Evolutionary conservation across 2,329 filamentous ascomycete species (phyloP).

Genomic region (Fonsecaea monophora): DNA sequence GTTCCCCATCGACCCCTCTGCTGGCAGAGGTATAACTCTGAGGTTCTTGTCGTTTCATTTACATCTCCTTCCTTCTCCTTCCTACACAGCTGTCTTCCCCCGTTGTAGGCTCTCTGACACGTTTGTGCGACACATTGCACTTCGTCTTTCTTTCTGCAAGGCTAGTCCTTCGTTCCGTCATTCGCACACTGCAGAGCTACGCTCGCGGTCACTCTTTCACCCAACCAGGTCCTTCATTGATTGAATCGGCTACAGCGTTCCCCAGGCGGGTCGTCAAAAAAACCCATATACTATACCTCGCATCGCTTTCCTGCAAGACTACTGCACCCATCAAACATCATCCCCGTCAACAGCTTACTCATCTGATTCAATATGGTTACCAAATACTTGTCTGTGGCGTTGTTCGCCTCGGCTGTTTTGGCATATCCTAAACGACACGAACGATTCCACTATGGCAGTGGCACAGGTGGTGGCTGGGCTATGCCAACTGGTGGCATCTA

Average conservation of each 20-base stretch:
- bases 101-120: conserved; percentile 39
- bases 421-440: conserved; percentile 38
- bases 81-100: conserved; percentile 37
- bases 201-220: conserved; percentile 39
- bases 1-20: conserved; percentile 18
- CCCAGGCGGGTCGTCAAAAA: conserved; percentile 32
- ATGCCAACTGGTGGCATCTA: conserved; percentile 28
- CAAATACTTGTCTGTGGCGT: conserved; percentile 36
- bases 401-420: conserved; percentile 37
- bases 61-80: conserved; percentile 26
- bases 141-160: conserved; percentile 39
- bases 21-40: conserved; percentile 33
- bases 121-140: conserved; percentile 43
- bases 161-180: conserved; percentile 39
- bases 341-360: conserved; percentile 21
- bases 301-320: conserved; percentile 15
- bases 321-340: not conserved
- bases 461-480: conserved; percentile 24
- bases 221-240: conserved; percentile 36
- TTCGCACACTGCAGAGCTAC: conserved; percentile 37
- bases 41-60: conserved; percentile 34
- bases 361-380: conserved; percentile 37
- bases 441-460: conserved; percentile 33
- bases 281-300: conserved; percentile 18
- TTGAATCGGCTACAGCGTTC: conserved; percentile 27